Evolutionary conservation across 2,329 filamentous ascomycete species (phyloP).

Genomic region (Rutstroemia sp.): DNA sequence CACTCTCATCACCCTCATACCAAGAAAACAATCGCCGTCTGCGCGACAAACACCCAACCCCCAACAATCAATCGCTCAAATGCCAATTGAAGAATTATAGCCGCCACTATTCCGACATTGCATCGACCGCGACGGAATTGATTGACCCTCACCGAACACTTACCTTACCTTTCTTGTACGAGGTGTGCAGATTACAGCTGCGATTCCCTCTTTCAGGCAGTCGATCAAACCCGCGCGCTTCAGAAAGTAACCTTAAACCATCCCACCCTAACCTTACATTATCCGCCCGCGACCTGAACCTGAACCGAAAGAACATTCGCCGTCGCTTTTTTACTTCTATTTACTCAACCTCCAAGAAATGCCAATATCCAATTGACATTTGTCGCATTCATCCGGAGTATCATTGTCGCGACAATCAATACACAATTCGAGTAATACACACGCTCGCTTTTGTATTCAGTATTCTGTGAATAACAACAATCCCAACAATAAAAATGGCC

Average conservation of each 20-base stretch:
- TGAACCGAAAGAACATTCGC: not conserved
- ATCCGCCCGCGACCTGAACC: no score
- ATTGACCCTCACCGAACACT: not conserved
- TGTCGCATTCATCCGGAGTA: not conserved
- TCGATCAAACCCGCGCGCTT: conserved; percentile 7
- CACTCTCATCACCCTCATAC: no score
- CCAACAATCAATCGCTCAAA: no score
- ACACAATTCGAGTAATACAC: not conserved
- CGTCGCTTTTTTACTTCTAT: not conserved
- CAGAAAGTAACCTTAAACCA: not conserved
- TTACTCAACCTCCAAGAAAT: not conserved
- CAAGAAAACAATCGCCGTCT: no score
- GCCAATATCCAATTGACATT: no score
- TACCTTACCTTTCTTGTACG: not conserved
- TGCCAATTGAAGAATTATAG: no score
- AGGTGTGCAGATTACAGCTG: no score
- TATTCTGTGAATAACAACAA: not conserved
- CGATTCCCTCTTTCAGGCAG: not conserved
- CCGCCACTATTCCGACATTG: no score
- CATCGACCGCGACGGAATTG: not conserved
- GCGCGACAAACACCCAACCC: no score
- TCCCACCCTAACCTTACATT: no score
- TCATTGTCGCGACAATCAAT: not conserved
- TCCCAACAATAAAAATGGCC: not conserved
- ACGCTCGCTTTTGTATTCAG: not conserved